Evolutionary conservation across 1,284 basidiomycete species (phyloP), one percentile per base, ranked within the genome.

Genomic region (Binderoboletus segoi): DNA sequence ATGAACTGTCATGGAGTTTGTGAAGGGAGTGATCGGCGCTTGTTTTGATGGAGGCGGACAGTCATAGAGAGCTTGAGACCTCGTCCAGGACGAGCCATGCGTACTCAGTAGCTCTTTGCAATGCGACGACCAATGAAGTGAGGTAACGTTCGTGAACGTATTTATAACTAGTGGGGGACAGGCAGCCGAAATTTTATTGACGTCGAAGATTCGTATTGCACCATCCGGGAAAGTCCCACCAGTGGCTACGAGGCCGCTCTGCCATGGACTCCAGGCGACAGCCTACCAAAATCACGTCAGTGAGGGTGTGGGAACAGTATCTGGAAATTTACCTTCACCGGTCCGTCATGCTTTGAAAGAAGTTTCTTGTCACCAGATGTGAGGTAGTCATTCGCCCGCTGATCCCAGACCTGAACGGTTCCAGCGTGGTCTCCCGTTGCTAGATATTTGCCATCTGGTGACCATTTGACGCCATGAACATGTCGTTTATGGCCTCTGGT

Each of bases 191-290:
- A 80, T 76, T 23, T 77, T 72, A 51, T 80, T 79, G 56, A 83
- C 67, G 55, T 80, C 81, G 88, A 92, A 95, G 41, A 94, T 80
- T 48, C 91, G 89, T 61, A 96, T 85, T n/a, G 83, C 85, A 41
- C 93, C 90, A 58, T 89, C 86, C 10, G 80, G 78, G 8, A 82
- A 82, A 0, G 84, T 82, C 56, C 94, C 94, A 7, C 94, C 96
- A 0, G 91, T 89, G 1, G 93, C 93, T 23, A 98, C 81, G 6
- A 95, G 76, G 62, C 88, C 90, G 1, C 84, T 77, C 64, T 93
- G 87, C 93, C 94, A 96, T 0, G 94, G 94, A 68, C 89, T 94
- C 93, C 95, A 98, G 0, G 91, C 85, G 35, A 98, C 75, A 1
- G 93, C 93, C 91, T 94, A 58, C 52, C 40, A 55, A 50, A 35